Evolutionary conservation across 2,329 filamentous ascomycete species (phyloP).

Genomic region (Gremmenia infestans): DNA sequence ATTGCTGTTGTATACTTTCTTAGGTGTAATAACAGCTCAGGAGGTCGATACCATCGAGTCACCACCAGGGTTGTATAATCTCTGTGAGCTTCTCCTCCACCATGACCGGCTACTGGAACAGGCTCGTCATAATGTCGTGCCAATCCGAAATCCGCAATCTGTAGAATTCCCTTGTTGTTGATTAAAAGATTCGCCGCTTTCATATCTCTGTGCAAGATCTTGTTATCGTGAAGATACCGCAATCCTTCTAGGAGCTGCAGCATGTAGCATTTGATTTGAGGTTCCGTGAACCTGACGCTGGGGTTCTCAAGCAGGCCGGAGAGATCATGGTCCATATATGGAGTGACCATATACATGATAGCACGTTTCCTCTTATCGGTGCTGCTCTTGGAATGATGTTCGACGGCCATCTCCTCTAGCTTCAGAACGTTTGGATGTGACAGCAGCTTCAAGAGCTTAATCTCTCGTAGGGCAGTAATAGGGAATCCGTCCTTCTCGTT

Average conservation of each 20-base stretch:
- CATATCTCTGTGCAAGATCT: constrained; percentile 96
- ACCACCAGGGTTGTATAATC: constrained; percentile 98
- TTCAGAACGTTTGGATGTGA: constrained; percentile 83
- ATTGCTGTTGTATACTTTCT: constrained; percentile 95
- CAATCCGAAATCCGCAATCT: constrained; percentile 96
- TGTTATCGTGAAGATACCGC: constrained; percentile 81
- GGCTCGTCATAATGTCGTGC: constrained; percentile 88
- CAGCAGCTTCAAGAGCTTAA: constrained; percentile 94
- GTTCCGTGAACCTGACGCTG: constrained; percentile 75
- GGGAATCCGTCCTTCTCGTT: constrained; percentile 99
- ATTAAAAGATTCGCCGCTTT: constrained; percentile 97
- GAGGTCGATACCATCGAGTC: constrained; percentile 93
- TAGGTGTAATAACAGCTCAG: constrained; percentile 83
- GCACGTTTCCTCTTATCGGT: constrained; percentile 72
- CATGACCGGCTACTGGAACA: constrained; percentile 68
- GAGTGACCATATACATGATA: constrained; percentile 97
- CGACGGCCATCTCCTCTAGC: constrained; percentile 94
- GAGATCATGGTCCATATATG: constrained; percentile 99
- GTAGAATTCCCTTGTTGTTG: constrained; percentile 85
- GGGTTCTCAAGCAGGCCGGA: constrained; percentile 95
- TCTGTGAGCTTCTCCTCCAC: constrained; percentile 77
- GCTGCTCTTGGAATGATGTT: constrained; percentile 51
- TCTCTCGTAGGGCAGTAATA: constrained; percentile 95
- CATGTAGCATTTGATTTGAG: constrained; percentile 98
- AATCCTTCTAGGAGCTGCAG: constrained; percentile 86